Evolutionary conservation across 2,329 filamentous ascomycete species (phyloP), one percentile per base, ranked within the genome.

Genomic region (Sporothrix variecibatus): DNA sequence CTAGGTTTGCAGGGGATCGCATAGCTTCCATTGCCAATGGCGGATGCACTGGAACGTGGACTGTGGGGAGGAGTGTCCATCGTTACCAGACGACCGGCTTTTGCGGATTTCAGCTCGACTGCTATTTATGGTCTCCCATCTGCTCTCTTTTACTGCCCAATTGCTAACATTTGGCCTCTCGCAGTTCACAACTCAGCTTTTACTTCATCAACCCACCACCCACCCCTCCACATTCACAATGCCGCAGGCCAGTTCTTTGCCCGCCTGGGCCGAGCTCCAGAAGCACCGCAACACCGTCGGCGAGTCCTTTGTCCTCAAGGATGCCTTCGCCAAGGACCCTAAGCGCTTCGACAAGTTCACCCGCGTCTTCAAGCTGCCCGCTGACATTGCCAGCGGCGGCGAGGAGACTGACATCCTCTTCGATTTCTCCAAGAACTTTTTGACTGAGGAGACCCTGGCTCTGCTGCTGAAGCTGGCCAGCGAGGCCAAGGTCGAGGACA

Each of bases 351-450:
- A 92, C 81, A 97, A 96, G 85, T 95, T 97, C 87, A 93, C 91
- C 82, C 93, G 91, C 82, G 94, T 89, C 80, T 97, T 98, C 84
- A 86, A 89, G 79, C 94, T 97, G 84, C 87, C 91, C 40, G 95
- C 94, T 84, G 83, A 89, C 72, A 91, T 93, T 78, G 93, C 97
- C 80, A 80, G 80, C 76, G 78, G 64, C 71, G 75, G 78, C 72
- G 77, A 78, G 76, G 88, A 88, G 80, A 91, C 90, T 78, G 94
- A 98, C 78, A 96, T 97, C 80, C 90, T 99, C 77, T 99, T 98
- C 84, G 96, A 99, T 85, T 99, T 97, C 86, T 96, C 93, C 87
- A 99, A 99, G 91, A 99, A 99, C 90, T 95, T 99, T 84, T 84
- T 98, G 80, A 96, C 93, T 76, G 93, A 97, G 79, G 95, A 98